Evolutionary conservation across 495 filamentous ascomycete species (phyloP).

Genomic region (Amorphotheca resinae): DNA sequence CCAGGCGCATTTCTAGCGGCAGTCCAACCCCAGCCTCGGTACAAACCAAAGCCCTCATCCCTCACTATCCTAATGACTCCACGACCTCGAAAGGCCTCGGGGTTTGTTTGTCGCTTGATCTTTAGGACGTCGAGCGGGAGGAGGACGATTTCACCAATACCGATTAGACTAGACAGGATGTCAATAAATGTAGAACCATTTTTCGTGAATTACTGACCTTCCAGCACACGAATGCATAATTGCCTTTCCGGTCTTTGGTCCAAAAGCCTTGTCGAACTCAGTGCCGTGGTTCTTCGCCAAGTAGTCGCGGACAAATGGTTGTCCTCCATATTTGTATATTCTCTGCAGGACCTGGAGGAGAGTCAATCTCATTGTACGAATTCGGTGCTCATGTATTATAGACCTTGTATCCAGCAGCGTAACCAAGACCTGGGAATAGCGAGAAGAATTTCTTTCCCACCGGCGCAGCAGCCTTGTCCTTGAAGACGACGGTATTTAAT

Average conservation of each 20-base stretch:
- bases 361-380: not conserved
- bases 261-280: constrained; percentile 79
- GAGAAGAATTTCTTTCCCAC: constrained; percentile 75
- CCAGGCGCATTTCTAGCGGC: constrained; percentile 94
- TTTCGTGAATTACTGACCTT: constrained; percentile 39
- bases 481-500: constrained; percentile 88
- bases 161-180: constrained; percentile 56
- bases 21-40: constrained; percentile 95
- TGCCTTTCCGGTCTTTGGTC: constrained; percentile 93
- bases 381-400: constrained; percentile 8
- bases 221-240: constrained; percentile 96
- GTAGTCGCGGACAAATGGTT: constrained; percentile 90
- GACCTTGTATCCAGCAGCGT: constrained; percentile 96
- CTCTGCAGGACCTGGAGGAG: constrained; percentile 64
- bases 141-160: constrained; percentile 92
- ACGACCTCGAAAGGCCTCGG: constrained; percentile 90
- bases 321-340: constrained; percentile 97
- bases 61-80: constrained; percentile 79
- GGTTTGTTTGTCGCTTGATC: constrained; percentile 99
- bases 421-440: constrained; percentile 91
- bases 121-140: constrained; percentile 94
- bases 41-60: constrained; percentile 93
- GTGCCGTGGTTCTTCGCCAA: constrained; percentile 67
- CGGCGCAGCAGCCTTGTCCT: constrained; percentile 65
- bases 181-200: constrained; percentile 10